phyloP scores from a whole-genome alignment of 2,329 filamentous ascomycete genomes.

The Exophiala dermatitidis region DNA sequence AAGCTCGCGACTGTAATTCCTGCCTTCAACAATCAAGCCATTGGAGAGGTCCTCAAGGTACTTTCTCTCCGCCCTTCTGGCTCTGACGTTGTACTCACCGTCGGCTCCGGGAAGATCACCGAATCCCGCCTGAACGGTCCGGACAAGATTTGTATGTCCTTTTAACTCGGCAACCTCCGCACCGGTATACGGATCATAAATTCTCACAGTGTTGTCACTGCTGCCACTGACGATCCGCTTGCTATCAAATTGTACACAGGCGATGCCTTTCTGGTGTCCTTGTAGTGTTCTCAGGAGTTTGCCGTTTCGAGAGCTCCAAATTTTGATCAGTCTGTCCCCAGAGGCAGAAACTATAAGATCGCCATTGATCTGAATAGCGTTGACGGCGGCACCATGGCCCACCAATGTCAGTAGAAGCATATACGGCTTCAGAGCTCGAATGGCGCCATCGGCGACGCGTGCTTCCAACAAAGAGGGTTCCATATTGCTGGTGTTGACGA shows the following conservation, averaged over 20 bases:
- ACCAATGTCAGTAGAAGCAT: conserved; percentile 70
- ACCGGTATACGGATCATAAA: conserved; percentile 79
- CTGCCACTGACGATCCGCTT: conserved; percentile 90
- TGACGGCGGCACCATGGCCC: conserved; percentile 86
- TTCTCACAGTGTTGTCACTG: conserved; percentile 91
- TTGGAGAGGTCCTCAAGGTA: conserved; percentile 56
- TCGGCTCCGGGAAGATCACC: conserved; percentile 77
- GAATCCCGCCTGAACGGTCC: conserved; percentile 91
- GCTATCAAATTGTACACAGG: conserved; percentile 94
- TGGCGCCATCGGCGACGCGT: conserved; percentile 36
- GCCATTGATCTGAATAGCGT: conserved; percentile 84
- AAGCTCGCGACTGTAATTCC: conserved; percentile 24
- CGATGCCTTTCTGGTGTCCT: conserved; percentile 90
- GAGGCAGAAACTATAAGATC: conserved; percentile 89
- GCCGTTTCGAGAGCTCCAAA: conserved; percentile 84
- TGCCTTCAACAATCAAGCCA: conserved; percentile 36
- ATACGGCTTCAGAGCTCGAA: conserved; percentile 54
- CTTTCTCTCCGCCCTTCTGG: conserved; percentile 62
- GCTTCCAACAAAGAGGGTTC: conserved; percentile 39
- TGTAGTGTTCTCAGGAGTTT: conserved; percentile 68
- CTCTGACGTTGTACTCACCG: conserved; percentile 65
- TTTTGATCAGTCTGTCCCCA: conserved; percentile 85
- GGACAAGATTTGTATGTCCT: conserved; percentile 75
- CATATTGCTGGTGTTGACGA: conserved; percentile 44
- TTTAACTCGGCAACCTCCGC: conserved; percentile 83